A percentile compares a stretch with the other conserved stretches of the same genome.
Evolutionary conservation across 2,329 filamentous ascomycete species (phyloP).

Genomic region (Passalora sequoiae): DNA sequence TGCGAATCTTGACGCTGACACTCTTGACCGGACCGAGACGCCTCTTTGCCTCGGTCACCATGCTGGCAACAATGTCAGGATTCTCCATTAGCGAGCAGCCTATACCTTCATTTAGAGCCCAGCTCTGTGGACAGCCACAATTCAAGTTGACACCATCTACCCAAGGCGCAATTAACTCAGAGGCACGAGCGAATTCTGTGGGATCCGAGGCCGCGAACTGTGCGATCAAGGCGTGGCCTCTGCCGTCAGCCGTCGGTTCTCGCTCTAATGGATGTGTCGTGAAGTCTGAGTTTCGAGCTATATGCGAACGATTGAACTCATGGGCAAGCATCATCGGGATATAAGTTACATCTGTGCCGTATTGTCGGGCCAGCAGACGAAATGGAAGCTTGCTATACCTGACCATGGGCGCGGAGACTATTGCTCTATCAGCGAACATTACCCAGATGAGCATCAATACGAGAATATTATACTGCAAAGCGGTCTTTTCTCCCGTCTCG

Average conservation of each 20-base stretch:
- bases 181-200: conserved; percentile 58
- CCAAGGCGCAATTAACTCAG: conserved; percentile 57
- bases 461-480: conserved; percentile 40
- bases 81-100: conserved; percentile 65
- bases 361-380: conserved; percentile 60
- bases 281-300: conserved; percentile 54
- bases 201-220: conserved; percentile 63
- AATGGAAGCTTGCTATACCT: conserved; percentile 60
- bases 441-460: background rate
- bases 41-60: conserved; percentile 55
- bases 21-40: conserved; percentile 48
- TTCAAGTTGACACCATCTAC: conserved; percentile 64
- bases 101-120: conserved; percentile 64
- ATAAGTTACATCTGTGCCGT: conserved; percentile 63
- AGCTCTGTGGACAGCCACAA: conserved; percentile 68
- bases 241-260: conserved; percentile 25
- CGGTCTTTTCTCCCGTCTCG: conserved; percentile 50
- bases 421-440: conserved; percentile 9
- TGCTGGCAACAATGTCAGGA: conserved; percentile 60
- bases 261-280: conserved; percentile 51
- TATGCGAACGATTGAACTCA: conserved; percentile 30
- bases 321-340: conserved; percentile 58
- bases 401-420: conserved; percentile 62
- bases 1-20: conserved; percentile 65
- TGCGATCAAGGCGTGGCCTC: conserved; percentile 50